Evolutionary conservation across 2,329 filamentous ascomycete genomes (phyloP), one percentile per base, ranked within the genome.

Genomic region (Stachybotrys chlorohalonatus): DNA sequence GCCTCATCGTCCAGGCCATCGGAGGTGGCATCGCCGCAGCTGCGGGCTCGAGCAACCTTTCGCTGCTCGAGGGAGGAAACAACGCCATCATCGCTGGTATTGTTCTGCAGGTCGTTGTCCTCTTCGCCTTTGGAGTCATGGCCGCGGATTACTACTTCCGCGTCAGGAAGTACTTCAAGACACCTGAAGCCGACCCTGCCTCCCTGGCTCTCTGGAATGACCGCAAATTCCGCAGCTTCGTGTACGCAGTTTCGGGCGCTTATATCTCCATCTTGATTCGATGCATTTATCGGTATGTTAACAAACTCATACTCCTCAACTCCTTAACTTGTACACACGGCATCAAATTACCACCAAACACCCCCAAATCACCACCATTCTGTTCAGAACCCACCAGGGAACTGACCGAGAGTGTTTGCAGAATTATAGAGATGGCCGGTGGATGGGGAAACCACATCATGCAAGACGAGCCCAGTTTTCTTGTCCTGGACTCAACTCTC

Each of bases 361-460:
- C 31, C 32, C 24, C 24, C 24, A 24, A 24, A 24, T 24, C 24
- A 24, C 24, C 24, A 24, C 24, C 24, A 4, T 24, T 24, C 24
- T 24, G 24, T 24, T 24, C 24, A 24, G 24, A 24, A 24, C 24
- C 24, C 24, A 24, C 24, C 24, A 24, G 24, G 24, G 55, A 63
- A 52, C 5, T 30, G 31, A 15, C 32, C 4, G 24, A 24, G 24
- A 24, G 24, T 24, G 24, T 24, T 31, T 45, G 30, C 53, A 82
- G 81, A 61, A 79, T 85, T 53, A 79, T 77, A 1, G 83, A 86
- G 64, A 84, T 86, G 80, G 77, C 79, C 2, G 80, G 80, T 31
- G 83, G 83, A 17, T 86, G 82, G 82, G 80, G 79, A 9, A 84
- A 83, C 68, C 63, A 73, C 15, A 80, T 85, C 64, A 85, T 86